Percentiles rank a stretch among this genome's conserved stretches.
Conservation (phyloP, 169 alveolate species). For the Plasmodium berghei region DNA sequence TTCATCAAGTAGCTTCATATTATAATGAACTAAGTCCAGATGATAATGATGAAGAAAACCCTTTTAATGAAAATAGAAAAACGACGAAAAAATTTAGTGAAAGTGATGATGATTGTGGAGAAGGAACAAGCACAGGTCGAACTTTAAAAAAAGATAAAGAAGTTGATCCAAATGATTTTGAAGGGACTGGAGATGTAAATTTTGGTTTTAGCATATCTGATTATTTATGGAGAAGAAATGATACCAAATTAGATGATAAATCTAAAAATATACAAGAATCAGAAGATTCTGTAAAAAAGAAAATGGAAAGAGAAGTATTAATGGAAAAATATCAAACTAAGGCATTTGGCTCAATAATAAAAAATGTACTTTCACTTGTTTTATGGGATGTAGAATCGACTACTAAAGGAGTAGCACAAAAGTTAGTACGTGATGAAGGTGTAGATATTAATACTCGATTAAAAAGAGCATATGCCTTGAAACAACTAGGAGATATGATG, state of each 20-base stretch:
- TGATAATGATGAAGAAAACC: conserved; percentile 44
- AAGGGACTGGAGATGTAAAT: too few species aligned
- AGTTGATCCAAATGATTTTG: too few species aligned
- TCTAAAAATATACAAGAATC: not conserved
- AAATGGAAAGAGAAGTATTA: conserved; percentile 22
- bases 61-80: too few species aligned
- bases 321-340: conserved; percentile 60
- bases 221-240: too few species aligned
- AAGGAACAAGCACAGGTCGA: not conserved
- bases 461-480: conserved; percentile 79
- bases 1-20: conserved; percentile 10
- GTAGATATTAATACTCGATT: conserved; percentile 75
- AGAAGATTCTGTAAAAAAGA: conserved; percentile 2
- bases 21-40: conserved; percentile 69
- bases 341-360: conserved; percentile 56
- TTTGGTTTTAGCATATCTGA: too few species aligned
- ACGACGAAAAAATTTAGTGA: not conserved
- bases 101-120: not conserved
- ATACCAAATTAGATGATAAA: not conserved
- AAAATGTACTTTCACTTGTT: conserved; percentile 77
- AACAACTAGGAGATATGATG: conserved; percentile 79
- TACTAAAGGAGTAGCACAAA: conserved; percentile 80
- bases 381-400: conserved; percentile 85
- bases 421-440: conserved; percentile 81
- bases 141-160: not conserved